Evolutionary conservation across 768 basidiomycete species (phyloP), one percentile per base, ranked within the genome.

Genomic region (Tephrocybe sp.): DNA sequence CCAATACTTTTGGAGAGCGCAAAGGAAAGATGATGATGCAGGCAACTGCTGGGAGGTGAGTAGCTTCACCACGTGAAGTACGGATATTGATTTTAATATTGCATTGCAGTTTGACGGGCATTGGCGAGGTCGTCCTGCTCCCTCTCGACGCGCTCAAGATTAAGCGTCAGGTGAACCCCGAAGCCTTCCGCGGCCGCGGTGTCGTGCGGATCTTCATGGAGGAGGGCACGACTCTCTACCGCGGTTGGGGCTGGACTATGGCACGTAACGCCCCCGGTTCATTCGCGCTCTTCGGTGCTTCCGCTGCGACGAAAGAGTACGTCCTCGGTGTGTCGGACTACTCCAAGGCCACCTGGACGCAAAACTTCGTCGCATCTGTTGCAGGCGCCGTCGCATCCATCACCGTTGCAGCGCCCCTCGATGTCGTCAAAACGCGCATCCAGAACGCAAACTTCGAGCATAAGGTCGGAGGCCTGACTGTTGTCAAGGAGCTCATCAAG

Each of bases 231-330:
- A 81, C 88, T 1, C 80, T 99, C 32, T 99, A 99, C 71, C 86
- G 94, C 55, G 96, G 96, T 23, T 97, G 95, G 92, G 95, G 95
- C 39, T 98, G 96, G 96, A 98, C 96, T 19, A 87, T 97, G 80
- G 96, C 94, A 2, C 83, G 96, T 47, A 99, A 99, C 60, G 96
- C 96, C 0, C 96, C 96, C 0, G 96, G 96, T 10, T 84, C 81
- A 46, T 99, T 99, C 62, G 92, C 96, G 93, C 90, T 98, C 41
- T 99, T 99, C 65, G 96, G 96, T 65, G 96, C 92, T 39, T 97
- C 95, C 1, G 96, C 96, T 0, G 79, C 83, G 42, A 92, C 95
- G 30, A 98, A 98, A 68, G 95, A 98, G 60, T 95, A 95, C 67
- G 69, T 89, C 41, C 89, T 98, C 59, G 85, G 89, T 41, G 82